Percentiles rank a stretch among this genome's conserved stretches.
Conservation (phyloP, 441 rosid species). For the Eutrema salsugineum region DNA sequence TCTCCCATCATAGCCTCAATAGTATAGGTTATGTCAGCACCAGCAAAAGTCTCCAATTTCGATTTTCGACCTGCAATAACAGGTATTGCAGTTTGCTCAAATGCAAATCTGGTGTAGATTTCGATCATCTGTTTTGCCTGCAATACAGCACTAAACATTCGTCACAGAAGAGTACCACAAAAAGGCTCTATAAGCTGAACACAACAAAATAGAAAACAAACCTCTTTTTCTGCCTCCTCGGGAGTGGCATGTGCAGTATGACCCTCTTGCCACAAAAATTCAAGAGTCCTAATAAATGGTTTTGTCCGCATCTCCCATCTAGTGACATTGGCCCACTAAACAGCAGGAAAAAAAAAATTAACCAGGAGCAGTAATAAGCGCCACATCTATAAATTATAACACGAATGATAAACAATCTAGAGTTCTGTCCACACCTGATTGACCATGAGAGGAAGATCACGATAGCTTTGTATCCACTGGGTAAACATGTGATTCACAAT, state of each 20-base stretch:
- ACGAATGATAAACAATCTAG: not conserved
- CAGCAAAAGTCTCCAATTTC: slow-evolving; percentile 82
- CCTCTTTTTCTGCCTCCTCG: slow-evolving; percentile 95
- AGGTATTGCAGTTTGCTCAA: slow-evolving; percentile 92
- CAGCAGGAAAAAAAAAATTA: not conserved
- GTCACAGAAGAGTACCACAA: not conserved
- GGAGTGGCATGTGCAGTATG: slow-evolving; percentile 88
- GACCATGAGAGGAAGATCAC: slow-evolving; percentile 92
- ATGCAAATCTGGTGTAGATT: slow-evolving; percentile 81
- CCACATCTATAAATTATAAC: not conserved
- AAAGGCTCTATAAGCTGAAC: not conserved
- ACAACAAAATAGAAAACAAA: slow-evolving; percentile 28
- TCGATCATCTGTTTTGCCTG: slow-evolving; percentile 92
- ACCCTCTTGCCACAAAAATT: slow-evolving; percentile 97
- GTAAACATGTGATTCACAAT: slow-evolving; percentile 96
- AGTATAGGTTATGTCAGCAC: slow-evolving; percentile 81
- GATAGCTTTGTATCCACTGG: slow-evolving; percentile 92
- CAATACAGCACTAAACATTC: slow-evolving; percentile 22
- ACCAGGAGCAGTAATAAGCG: not conserved
- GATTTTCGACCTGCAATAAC: slow-evolving; percentile 87
- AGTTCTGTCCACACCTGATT: slow-evolving; percentile 59
- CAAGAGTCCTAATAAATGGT: slow-evolving; percentile 93
- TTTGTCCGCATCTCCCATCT: slow-evolving; percentile 96
- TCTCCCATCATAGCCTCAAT: slow-evolving; percentile 99
- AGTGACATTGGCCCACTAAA: slow-evolving; percentile 94